Evolutionary conservation across 2,329 filamentous ascomycete genomes (phyloP).

Genomic region (Pseudodiploospora longispora): DNA sequence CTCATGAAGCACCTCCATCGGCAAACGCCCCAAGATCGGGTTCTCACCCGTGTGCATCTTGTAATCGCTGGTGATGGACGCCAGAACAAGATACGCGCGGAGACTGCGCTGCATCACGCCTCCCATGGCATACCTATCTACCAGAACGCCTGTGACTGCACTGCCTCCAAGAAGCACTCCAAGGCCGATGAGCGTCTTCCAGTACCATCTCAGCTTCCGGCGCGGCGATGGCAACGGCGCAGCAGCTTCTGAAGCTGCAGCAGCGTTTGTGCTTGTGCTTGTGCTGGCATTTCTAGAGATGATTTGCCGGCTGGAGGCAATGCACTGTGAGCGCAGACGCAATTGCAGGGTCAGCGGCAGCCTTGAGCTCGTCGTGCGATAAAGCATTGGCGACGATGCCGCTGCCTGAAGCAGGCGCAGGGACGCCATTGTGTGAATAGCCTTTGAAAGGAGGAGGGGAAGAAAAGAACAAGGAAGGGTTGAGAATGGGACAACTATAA

Average conservation of each 20-base stretch:
- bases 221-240: neutral
- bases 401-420: conserved; percentile 1
- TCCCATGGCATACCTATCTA: conserved; percentile 5
- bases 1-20: conserved; percentile 4
- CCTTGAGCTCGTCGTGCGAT: neutral
- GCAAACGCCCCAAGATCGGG: neutral
- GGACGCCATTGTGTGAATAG: neutral
- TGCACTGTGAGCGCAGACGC: neutral
- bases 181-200: conserved; percentile 2
- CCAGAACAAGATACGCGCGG: conserved; percentile 1
- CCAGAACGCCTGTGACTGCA: neutral
- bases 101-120: conserved; percentile 4
- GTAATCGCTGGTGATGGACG: conserved; percentile 1
- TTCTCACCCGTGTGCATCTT: conserved; percentile 7
- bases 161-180: neutral
- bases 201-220: conserved; percentile 4
- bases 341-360: neutral
- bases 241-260: too few species aligned
- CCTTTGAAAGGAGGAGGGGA: too few species aligned
- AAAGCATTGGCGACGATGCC: neutral
- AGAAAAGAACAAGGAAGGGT: too few species aligned
- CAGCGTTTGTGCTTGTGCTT: neutral
- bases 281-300: neutral
- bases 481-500: too few species aligned
- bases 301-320: neutral